These are phyloP conservation scores for Alternaria longipes DNA, from an alignment of 2,329 filamentous ascomycete species.

Conservation along the genomic window DNA sequence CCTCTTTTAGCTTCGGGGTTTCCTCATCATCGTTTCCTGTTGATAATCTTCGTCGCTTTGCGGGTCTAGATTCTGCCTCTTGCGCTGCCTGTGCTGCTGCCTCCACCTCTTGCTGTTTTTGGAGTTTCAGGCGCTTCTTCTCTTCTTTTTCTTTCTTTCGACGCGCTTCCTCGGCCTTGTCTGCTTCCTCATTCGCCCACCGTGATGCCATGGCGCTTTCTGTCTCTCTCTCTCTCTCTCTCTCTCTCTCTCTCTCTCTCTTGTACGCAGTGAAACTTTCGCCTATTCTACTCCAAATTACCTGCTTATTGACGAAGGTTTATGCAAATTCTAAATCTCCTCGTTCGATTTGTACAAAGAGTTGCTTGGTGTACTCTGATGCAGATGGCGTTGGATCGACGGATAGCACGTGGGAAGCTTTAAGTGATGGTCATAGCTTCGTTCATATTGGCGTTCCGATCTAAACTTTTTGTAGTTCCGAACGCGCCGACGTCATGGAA, in stretches of 20 bases:
- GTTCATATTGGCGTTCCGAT: constrained; percentile 40
- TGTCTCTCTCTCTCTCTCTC: constrained; percentile 14
- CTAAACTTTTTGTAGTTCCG: constrained; percentile 36
- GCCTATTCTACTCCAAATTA: background rate
- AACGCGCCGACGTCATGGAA: constrained; percentile 45
- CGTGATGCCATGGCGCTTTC: constrained; percentile 69
- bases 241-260: constrained; percentile 14
- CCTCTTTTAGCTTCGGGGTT: constrained; percentile 33
- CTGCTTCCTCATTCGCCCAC: constrained; percentile 88
- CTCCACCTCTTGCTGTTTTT: constrained; percentile 77
- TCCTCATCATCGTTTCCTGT: constrained; percentile 45
- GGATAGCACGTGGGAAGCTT: constrained; percentile 8
- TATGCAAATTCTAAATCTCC: background rate
- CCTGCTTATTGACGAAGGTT: background rate
- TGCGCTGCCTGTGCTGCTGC: constrained; percentile 50
- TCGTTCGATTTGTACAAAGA: background rate
- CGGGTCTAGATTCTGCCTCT: constrained; percentile 53
- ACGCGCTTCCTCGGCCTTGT: constrained; percentile 76
- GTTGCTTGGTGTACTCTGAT: background rate
- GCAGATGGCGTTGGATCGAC: background rate
- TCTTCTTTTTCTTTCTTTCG: constrained; percentile 86
- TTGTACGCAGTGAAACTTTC: background rate
- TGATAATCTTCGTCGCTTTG: constrained; percentile 70
- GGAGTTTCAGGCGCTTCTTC: constrained; percentile 83
- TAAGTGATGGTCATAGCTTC: constrained; percentile 45